Evolutionary conservation across 2,329 filamentous ascomycete genomes (phyloP).

Genomic region (Ascochyta fabae): DNA sequence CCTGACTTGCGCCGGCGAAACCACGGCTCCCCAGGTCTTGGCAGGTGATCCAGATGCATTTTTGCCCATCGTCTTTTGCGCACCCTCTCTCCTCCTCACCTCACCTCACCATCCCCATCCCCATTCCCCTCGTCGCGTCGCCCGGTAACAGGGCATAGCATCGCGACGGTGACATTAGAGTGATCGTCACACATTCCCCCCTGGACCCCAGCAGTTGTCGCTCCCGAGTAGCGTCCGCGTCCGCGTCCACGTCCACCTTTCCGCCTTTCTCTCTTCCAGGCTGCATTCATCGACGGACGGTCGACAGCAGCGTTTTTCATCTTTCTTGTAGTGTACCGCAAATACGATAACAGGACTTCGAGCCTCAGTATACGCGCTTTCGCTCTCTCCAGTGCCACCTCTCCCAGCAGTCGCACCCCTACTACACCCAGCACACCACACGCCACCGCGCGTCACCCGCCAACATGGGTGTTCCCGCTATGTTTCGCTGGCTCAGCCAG

Average conservation of each 20-base stretch:
- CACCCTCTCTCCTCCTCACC: constrained; percentile 3
- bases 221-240: constrained; percentile 11
- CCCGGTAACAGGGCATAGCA: constrained; percentile 4
- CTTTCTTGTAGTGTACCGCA: constrained; percentile 23
- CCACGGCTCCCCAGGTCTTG: constrained; percentile 16
- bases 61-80: neutral
- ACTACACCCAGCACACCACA: constrained; percentile 14
- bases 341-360: constrained; percentile 27
- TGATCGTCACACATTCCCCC: neutral
- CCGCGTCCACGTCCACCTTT: constrained; percentile 3
- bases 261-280: constrained; percentile 17
- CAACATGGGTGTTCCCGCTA: constrained; percentile 89
- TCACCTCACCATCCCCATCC: constrained; percentile 15
- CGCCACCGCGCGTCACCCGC: constrained; percentile 30
- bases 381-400: constrained; percentile 21
- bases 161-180: neutral
- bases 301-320: constrained; percentile 16
- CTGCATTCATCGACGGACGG: constrained; percentile 22
- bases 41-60: neutral
- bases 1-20: constrained; percentile 20
- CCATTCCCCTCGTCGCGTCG: constrained; percentile 1
- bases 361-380: constrained; percentile 25
- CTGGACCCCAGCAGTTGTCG: neutral
- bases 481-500: constrained; percentile 94
- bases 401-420: constrained; percentile 13